phyloP scores from a whole-genome alignment of 2,329 filamentous ascomycete species.

The Macrophomina tecta region DNA sequence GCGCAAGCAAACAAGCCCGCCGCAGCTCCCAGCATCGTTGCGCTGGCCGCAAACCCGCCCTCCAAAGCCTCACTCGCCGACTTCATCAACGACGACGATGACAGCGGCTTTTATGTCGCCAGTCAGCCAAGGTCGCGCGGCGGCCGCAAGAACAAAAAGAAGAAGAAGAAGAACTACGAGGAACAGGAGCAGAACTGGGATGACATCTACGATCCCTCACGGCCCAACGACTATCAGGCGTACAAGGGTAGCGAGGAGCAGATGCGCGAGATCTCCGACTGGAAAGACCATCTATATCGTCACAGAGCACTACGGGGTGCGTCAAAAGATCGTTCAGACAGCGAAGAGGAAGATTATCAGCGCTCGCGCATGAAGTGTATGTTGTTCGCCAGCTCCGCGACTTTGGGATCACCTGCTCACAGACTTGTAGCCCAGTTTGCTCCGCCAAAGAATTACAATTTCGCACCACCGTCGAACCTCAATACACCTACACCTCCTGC shows the following conservation, averaged over 20 bases:
- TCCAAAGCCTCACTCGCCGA: slow-evolving; percentile 77
- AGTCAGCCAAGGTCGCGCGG: slow-evolving; percentile 71
- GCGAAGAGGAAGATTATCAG: slow-evolving; percentile 53
- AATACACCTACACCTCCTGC: slow-evolving; percentile 39
- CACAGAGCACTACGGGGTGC: slow-evolving; percentile 10
- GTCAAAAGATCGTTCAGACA: slow-evolving; percentile 41
- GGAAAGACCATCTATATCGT: slow-evolving; percentile 74
- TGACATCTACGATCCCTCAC: slow-evolving; percentile 83
- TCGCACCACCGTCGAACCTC: slow-evolving; percentile 57
- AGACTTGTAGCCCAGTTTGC: slow-evolving; percentile 53
- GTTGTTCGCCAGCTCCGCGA: slow-evolving; percentile 31
- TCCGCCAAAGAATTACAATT: slow-evolving; percentile 53
- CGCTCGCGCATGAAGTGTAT: slow-evolving; percentile 54
- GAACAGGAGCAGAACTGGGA: slow-evolving; percentile 78
- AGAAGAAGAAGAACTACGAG: slow-evolving; percentile 76
- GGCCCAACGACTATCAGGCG: slow-evolving; percentile 83
- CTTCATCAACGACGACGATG: slow-evolving; percentile 84
- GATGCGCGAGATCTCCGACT: slow-evolving; percentile 78
- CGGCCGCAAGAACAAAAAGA: slow-evolving; percentile 67
- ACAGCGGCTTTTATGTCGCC: slow-evolving; percentile 66
- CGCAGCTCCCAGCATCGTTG: slow-evolving; percentile 13
- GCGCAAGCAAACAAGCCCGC: slow-evolving; percentile 27
- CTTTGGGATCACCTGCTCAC: background rate
- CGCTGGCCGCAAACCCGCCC: slow-evolving; percentile 51
- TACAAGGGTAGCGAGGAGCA: slow-evolving; percentile 86